A percentile compares a stretch with the other conserved stretches of the same genome.
Conservation (phyloP, 768 basidiomycete genomes). For the button mushroom (Agaricus bisporus) region DNA sequence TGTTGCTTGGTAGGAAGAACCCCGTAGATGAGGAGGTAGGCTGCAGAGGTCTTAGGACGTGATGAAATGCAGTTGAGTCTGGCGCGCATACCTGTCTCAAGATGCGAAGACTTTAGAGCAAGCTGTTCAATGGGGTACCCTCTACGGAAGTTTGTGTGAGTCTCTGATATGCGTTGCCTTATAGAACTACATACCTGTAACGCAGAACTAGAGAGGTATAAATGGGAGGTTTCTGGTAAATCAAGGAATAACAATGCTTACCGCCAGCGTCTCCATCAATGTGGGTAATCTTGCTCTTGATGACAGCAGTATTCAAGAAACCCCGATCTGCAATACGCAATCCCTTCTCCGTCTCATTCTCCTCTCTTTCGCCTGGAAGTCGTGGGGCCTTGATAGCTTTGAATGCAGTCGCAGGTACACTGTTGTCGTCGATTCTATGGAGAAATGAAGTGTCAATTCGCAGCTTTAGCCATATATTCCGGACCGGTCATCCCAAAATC, state of each 20-base stretch:
- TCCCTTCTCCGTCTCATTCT: conserved; percentile 81
- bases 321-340: conserved; percentile 75
- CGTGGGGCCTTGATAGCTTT: conserved; percentile 62
- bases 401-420: conserved; percentile 75
- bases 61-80: background rate
- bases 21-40: conserved; percentile 88
- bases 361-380: conserved; percentile 57
- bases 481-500: background rate
- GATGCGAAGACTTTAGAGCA: conserved; percentile 70
- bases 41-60: conserved; percentile 18
- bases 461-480: background rate
- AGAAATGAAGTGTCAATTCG: background rate
- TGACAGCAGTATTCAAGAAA: conserved; percentile 79
- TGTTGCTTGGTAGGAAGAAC: conserved; percentile 62
- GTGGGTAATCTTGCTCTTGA: conserved; percentile 78
- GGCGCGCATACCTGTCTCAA: conserved; percentile 48
- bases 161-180: background rate
- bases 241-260: conserved; percentile 22
- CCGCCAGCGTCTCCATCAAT: conserved; percentile 88
- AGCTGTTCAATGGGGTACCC: conserved; percentile 94
- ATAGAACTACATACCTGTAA: conserved; percentile 50
- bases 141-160: conserved; percentile 29
- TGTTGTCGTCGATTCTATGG: conserved; percentile 71
- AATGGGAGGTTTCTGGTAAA: background rate
- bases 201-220: conserved; percentile 47